phyloP scores from a whole-genome alignment of 768 basidiomycete genomes.

The Asterophora lycoperdoides region DNA sequence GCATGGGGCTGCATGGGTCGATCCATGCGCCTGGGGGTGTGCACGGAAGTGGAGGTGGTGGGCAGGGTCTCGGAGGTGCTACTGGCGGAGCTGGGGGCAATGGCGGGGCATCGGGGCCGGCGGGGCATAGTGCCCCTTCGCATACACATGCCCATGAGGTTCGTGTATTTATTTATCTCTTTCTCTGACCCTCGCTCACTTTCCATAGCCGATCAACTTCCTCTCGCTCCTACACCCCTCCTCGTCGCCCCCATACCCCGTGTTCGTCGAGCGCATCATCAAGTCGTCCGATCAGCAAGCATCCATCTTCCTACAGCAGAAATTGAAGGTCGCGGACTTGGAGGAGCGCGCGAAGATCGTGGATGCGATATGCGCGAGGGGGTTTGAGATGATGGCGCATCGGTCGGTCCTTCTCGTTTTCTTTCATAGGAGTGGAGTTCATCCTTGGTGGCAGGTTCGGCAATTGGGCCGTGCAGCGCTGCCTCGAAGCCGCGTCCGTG shows the following conservation, averaged over 20 bases:
- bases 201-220: slow-evolving; percentile 78
- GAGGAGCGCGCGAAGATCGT: slow-evolving; percentile 80
- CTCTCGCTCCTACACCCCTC: slow-evolving; percentile 81
- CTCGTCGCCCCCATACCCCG: slow-evolving; percentile 76
- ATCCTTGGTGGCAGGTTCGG: too few relatives aligned
- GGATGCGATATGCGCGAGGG: slow-evolving; percentile 78
- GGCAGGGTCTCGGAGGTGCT: too few relatives aligned
- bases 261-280: slow-evolving; percentile 82
- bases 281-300: slow-evolving; percentile 89
- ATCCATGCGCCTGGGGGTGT: too few relatives aligned
- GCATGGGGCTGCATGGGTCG: too few relatives aligned
- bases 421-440: too few relatives aligned
- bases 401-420: slow-evolving; percentile 37
- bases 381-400: slow-evolving; percentile 92
- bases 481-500: slow-evolving; percentile 74
- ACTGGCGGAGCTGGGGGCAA: too few relatives aligned
- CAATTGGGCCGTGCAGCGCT: slow-evolving; percentile 89
- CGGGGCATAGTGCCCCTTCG: slow-evolving; percentile 5
- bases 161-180: slow-evolving; percentile 19
- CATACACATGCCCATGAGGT: slow-evolving; percentile 44
- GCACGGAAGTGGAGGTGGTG: slow-evolving; percentile 1
- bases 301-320: slow-evolving; percentile 86
- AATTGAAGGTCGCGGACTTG: slow-evolving; percentile 79
- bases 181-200: slow-evolving; percentile 11
- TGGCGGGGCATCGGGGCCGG: slow-evolving; percentile 18